Evolutionary conservation across 805 yeast genomes (phyloP).

Genomic region (Candida manassasensis): DNA sequence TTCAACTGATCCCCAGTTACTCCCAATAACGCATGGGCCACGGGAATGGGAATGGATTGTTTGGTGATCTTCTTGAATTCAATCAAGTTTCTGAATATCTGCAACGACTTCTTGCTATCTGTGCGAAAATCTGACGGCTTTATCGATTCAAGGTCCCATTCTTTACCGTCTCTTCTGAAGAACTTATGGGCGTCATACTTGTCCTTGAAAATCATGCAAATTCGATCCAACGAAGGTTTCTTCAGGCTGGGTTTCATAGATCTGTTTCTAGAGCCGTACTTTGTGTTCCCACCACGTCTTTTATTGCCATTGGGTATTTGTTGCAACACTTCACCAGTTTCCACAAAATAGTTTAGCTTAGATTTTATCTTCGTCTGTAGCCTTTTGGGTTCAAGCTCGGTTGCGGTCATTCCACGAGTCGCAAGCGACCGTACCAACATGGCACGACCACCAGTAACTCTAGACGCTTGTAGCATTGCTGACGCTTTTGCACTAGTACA

Average conservation of each 20-base stretch:
- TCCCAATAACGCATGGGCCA: slow-evolving; percentile 55
- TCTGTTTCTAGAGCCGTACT: not conserved
- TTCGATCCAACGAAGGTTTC: slow-evolving; percentile 14
- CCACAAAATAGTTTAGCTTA: slow-evolving; percentile 3
- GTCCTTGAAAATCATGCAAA: slow-evolving; percentile 23
- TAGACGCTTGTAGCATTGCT: not conserved
- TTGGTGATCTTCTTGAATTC: slow-evolving; percentile 20
- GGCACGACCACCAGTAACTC: not conserved
- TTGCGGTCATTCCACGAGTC: not conserved
- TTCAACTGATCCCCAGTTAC: slow-evolving; percentile 51
- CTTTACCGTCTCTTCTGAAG: slow-evolving; percentile 20
- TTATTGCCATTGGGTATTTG: slow-evolving; percentile 10
- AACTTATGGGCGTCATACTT: slow-evolving; percentile 26
- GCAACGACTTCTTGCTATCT: slow-evolving; percentile 13
- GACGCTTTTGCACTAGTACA: not conserved
- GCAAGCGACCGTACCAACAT: not conserved
- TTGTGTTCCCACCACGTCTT: not conserved
- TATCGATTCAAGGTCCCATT: slow-evolving; percentile 19
- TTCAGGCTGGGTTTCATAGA: not conserved
- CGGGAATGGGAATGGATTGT: slow-evolving; percentile 36
- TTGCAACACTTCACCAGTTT: slow-evolving; percentile 4
- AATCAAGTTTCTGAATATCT: slow-evolving; percentile 26
- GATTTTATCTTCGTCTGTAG: slow-evolving; percentile 3
- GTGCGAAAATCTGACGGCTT: slow-evolving; percentile 20
- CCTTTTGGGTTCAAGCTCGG: slow-evolving; percentile 1